phyloP scores from a whole-genome alignment of 768 basidiomycete species.

The Chlorophyllum brunneum region DNA sequence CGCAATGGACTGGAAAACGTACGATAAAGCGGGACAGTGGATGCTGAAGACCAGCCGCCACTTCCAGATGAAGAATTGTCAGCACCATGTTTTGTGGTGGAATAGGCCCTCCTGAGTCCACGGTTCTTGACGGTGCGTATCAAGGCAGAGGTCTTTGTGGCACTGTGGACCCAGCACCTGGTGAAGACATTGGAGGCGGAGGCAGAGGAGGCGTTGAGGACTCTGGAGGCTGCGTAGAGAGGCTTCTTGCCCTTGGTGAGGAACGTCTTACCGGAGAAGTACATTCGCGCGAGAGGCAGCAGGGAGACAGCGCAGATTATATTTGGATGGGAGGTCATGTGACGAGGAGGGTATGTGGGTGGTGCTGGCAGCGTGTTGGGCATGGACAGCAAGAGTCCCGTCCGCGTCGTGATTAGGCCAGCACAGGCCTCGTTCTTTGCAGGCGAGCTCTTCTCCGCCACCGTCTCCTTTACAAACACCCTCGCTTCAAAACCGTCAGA shows the following conservation, averaged over 20 bases:
- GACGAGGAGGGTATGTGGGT: not conserved
- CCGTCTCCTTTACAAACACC: conserved; percentile 84
- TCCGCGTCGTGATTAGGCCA: conserved; percentile 73
- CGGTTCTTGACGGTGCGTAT: conserved; percentile 40
- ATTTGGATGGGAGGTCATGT: not conserved
- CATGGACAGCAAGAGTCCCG: not conserved
- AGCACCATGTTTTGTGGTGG: conserved; percentile 26
- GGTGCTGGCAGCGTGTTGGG: too few relatives aligned
- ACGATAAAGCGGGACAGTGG: conserved; percentile 51
- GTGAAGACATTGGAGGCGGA: conserved; percentile 46
- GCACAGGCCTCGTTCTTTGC: conserved; percentile 90
- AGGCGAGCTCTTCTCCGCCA: conserved; percentile 82
- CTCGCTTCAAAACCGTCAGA: conserved; percentile 41
- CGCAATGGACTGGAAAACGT: conserved; percentile 17
- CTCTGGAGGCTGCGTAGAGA: conserved; percentile 52
- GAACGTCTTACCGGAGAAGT: conserved; percentile 49
- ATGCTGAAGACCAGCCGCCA: conserved; percentile 13
- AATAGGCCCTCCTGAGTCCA: conserved; percentile 35
- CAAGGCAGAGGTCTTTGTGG: conserved; percentile 48
- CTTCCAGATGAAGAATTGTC: conserved; percentile 20
- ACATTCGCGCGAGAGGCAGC: conserved; percentile 25
- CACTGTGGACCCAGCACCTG: conserved; percentile 50
- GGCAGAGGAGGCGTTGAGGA: conserved; percentile 46
- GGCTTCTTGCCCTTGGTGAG: conserved; percentile 51
- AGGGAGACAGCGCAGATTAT: not conserved